A percentile compares a stretch with the other conserved stretches of the same genome.
phyloP scores from a whole-genome alignment of 129 eudicot genomes.

The Tanacetum coccineum region DNA sequence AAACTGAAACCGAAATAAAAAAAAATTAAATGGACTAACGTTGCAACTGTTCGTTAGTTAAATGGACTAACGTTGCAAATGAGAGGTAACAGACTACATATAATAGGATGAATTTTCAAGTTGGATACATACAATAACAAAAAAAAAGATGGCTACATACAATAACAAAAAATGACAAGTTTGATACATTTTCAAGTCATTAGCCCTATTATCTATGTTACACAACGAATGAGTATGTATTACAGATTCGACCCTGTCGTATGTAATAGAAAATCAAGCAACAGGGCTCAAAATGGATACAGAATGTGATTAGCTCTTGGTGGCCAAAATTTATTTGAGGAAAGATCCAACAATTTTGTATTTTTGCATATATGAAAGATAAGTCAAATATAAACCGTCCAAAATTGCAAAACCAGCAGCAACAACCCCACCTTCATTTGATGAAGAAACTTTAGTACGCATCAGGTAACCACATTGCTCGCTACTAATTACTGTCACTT shows the following conservation, averaged over 20 bases:
- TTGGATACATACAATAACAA: no score
- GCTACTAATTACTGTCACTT: conserved; percentile 48
- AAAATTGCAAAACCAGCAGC: conserved; percentile 96
- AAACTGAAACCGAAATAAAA: no score
- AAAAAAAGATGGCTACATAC: no score
- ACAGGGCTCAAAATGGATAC: conserved; percentile 9
- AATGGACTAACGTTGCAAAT: no score
- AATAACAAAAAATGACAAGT: no score
- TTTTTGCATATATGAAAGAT: conserved; percentile 18
- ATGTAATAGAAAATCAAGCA: conserved; percentile 3
- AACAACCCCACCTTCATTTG: conserved; percentile 95
- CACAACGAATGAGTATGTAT: conserved; percentile 6
- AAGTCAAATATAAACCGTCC: conserved; percentile 78
- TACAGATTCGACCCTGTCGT: conserved; percentile 11
- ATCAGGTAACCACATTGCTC: conserved; percentile 72
- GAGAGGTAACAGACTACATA: no score
- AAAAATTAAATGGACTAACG: no score
- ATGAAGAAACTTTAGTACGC: conserved; percentile 94
- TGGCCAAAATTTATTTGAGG: conserved; percentile 10
- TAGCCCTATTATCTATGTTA: conserved; percentile 1
- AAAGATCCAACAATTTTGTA: conserved; percentile 1
- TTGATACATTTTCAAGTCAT: no score
- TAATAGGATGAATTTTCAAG: no score
- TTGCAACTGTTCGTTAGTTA: no score
- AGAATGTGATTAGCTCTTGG: conserved; percentile 16